Base-by-base conservation (phyloP, 257 asterid genomes). In the Linderniella brevidens region DNA sequence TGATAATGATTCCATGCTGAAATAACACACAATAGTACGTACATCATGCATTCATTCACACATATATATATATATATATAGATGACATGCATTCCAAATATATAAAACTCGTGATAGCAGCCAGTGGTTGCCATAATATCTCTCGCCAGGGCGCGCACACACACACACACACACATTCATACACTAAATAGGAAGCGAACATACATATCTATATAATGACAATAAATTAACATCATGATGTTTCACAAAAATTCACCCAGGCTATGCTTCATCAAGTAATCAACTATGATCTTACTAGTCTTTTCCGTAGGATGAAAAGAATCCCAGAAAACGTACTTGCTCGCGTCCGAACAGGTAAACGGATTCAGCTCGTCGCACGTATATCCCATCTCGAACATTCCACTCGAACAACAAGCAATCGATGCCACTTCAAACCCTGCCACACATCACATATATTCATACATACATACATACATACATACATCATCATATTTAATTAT, bases 301-400 rank as follows among this genome's bases (percentile, higher is more conserved):
- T 52, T 82, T 69, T 86, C 69, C 0, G 94, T 79, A 1, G 93
- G 95, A 59, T 87, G 97, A 54, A 83, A 87, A 35, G 97, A 78
- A 41, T 87, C 97, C 97, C 95, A 87, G 44, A 87, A 87, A 0
- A 82, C 79, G 8, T 71, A 87, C 57, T 87, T 79, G 6, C 19
- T 74, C 51, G 97, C 97, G 59, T 87, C 92, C 0, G 75, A 43
- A 57, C 97, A 87, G 18, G 97, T 87, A 12, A 83, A 83, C 8
- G 95, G 93, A 19, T 72, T 87, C 56, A 77, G 1, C 25, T 66
- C 48, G 57, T 68, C 83, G 37, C 97, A 87, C 13, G 72, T 0
- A 18, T 80, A 87, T 41, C 93, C 92, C 97, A 87, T 76, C 68
- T 87, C 97, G 51, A 77, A 83, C 85, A 80, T 65, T 41, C 97